A percentile compares a stretch with the other conserved stretches of the same genome.
phyloP scores from a whole-genome alignment of 495 filamentous ascomycete species.

The Hyaloscypha bicolor region DNA sequence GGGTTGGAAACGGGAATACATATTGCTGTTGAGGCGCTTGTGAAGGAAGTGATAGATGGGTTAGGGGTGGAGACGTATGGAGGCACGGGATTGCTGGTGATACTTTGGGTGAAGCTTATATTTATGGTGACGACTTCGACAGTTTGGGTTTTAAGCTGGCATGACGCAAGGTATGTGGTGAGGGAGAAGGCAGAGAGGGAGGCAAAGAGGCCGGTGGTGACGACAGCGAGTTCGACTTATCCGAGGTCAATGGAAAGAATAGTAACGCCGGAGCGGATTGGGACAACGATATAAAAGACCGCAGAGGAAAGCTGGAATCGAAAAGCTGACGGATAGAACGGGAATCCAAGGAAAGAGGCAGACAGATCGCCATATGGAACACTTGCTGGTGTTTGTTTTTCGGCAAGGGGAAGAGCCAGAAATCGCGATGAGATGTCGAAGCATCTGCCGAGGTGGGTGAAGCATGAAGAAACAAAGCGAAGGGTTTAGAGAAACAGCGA shows the following conservation, averaged over 20 bases:
- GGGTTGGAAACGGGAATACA: not conserved
- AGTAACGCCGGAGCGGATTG: not conserved
- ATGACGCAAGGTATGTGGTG: slow-evolving; percentile 6
- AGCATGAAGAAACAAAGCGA: too few relatives aligned
- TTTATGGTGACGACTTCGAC: slow-evolving; percentile 2
- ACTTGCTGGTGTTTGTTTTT: too few relatives aligned
- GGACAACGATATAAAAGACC: not conserved
- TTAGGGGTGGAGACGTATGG: slow-evolving; percentile 8
- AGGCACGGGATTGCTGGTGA: slow-evolving; percentile 4
- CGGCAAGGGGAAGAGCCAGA: too few relatives aligned
- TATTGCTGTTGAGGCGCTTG: not conserved
- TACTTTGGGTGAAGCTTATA: slow-evolving; percentile 4
- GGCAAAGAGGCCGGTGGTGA: not conserved
- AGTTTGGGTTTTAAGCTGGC: slow-evolving; percentile 20
- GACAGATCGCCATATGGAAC: too few relatives aligned
- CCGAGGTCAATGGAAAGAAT: not conserved
- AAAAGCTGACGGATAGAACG: too few relatives aligned
- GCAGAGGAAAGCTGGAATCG: too few relatives aligned
- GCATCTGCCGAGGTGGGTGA: too few relatives aligned
- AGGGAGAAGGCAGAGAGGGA: not conserved
- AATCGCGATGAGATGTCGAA: too few relatives aligned
- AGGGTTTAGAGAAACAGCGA: too few relatives aligned
- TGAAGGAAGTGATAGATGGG: slow-evolving; percentile 13
- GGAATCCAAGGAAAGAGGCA: too few relatives aligned
- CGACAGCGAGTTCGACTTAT: not conserved